phyloP scores from a whole-genome alignment of 2,329 filamentous ascomycete genomes.

The Pseudopithomyces chartarum region DNA sequence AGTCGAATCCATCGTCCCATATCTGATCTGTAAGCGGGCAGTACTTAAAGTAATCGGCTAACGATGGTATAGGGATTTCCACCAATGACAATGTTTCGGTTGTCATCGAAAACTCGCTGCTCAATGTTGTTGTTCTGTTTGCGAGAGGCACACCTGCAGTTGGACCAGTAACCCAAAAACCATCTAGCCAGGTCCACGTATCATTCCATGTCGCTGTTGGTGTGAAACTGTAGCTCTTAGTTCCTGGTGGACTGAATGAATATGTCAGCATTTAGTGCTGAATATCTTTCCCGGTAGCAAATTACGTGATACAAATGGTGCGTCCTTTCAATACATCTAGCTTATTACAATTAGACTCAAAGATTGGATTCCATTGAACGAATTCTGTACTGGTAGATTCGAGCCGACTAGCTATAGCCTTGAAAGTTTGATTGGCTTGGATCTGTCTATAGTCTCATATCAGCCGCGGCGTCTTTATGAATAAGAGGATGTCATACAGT shows the following conservation, averaged over 20 bases:
- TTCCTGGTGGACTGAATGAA: neutral
- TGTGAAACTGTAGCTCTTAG: neutral
- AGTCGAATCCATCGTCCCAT: neutral
- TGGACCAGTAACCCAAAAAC: neutral
- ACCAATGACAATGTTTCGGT: neutral
- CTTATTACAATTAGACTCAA: neutral
- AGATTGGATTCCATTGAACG: neutral
- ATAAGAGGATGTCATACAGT: neutral
- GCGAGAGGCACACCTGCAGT: neutral
- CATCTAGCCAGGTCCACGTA: neutral
- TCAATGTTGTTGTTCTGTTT: neutral
- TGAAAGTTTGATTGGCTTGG: neutral
- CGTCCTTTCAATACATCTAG: neutral
- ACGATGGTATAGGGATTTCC: neutral
- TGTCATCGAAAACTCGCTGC: neutral
- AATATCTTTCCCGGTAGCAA: neutral
- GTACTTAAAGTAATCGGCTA: neutral
- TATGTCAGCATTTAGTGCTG: neutral
- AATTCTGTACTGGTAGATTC: neutral
- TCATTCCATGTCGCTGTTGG: neutral
- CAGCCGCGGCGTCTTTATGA: neutral
- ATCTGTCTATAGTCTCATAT: neutral
- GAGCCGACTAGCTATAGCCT: neutral
- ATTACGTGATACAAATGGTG: neutral
- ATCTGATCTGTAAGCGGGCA: neutral